Conservation (phyloP, 2,329 filamentous ascomycete genomes). For the Fusarium tricinctum region DNA sequence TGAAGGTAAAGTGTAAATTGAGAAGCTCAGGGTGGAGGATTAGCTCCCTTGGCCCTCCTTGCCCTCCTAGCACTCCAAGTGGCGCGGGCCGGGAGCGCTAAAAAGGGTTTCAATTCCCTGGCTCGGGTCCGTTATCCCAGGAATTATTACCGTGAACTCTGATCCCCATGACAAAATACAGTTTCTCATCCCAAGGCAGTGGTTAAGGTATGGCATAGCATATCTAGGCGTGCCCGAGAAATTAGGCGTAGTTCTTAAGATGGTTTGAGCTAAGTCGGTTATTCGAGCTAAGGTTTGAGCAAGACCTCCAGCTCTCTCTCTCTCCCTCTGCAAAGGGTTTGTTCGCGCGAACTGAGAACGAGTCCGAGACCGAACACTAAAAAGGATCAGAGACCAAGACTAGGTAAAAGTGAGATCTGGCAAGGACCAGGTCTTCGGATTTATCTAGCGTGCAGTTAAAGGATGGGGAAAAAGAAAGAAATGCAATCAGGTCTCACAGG, state of each 20-base stretch:
- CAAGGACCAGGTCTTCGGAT: constrained; percentile 21
- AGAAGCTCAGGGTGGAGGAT: constrained; percentile 12
- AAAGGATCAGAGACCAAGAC: constrained; percentile 1
- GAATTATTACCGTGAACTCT: constrained; percentile 31
- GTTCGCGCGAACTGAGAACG: constrained; percentile 10
- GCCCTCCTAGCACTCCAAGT: constrained; percentile 8
- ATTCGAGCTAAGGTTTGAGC: neutral
- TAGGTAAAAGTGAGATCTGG: neutral
- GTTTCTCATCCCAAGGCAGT: constrained; percentile 27
- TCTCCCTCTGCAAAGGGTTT: neutral
- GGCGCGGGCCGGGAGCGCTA: constrained; percentile 44
- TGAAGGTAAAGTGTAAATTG: constrained; percentile 45
- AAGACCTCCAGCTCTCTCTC: neutral
- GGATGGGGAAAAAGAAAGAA: constrained; percentile 9
- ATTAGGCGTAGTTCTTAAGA: constrained; percentile 3
- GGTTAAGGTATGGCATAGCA: constrained; percentile 25
- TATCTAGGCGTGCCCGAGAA: constrained; percentile 15
- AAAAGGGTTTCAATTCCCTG: constrained; percentile 32
- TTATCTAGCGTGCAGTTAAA: constrained; percentile 12
- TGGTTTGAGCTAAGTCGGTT: constrained; percentile 13
- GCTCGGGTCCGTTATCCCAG: constrained; percentile 16
- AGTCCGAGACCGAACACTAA: neutral
- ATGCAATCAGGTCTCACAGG: neutral
- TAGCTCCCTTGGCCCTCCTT: constrained; percentile 19
- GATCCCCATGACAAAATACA: constrained; percentile 8